Conservation (phyloP, 2,329 filamentous ascomycete genomes). For the Curvularia lunata region DNA sequence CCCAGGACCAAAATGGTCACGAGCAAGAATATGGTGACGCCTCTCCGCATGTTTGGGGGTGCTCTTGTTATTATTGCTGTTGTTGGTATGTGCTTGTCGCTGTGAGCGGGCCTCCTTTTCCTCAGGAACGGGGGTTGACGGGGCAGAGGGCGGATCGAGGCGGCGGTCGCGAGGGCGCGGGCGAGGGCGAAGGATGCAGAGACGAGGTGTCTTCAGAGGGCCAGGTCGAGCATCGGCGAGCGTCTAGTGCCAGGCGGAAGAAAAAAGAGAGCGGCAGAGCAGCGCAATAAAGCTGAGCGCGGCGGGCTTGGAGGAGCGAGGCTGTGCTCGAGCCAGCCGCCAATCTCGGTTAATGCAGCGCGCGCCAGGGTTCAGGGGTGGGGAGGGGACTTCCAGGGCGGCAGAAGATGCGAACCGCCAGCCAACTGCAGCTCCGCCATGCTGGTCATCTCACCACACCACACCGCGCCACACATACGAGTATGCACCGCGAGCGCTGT, state of each 20-base stretch:
- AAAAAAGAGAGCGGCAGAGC: slow-evolving; percentile 13
- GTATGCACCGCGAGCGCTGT: not conserved
- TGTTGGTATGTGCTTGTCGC: slow-evolving; percentile 31
- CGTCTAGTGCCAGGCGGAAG: slow-evolving; percentile 22
- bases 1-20: slow-evolving; percentile 68
- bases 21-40: slow-evolving; percentile 67
- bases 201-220: slow-evolving; percentile 19
- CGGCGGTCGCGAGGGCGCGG: slow-evolving; percentile 9
- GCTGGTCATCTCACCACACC: not conserved
- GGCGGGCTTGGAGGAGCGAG: slow-evolving; percentile 10
- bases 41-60: slow-evolving; percentile 62
- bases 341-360: slow-evolving; percentile 9
- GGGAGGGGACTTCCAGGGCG: not conserved
- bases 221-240: slow-evolving; percentile 20
- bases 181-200: slow-evolving; percentile 5
- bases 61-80: slow-evolving; percentile 32
- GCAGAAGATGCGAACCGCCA: not conserved
- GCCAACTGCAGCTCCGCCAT: not conserved
- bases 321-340: slow-evolving; percentile 23
- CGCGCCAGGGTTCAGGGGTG: slow-evolving; percentile 6
- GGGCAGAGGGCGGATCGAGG: slow-evolving; percentile 8
- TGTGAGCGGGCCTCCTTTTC: slow-evolving; percentile 32
- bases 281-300: slow-evolving; percentile 20
- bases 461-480: not conserved
- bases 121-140: slow-evolving; percentile 9